Percentiles rank a stretch among this genome's conserved stretches.
These are phyloP conservation scores for Domatiomyces catenatus DNA, from an alignment of 2,329 filamentous ascomycete genomes.

Conservation along the genomic window DNA sequence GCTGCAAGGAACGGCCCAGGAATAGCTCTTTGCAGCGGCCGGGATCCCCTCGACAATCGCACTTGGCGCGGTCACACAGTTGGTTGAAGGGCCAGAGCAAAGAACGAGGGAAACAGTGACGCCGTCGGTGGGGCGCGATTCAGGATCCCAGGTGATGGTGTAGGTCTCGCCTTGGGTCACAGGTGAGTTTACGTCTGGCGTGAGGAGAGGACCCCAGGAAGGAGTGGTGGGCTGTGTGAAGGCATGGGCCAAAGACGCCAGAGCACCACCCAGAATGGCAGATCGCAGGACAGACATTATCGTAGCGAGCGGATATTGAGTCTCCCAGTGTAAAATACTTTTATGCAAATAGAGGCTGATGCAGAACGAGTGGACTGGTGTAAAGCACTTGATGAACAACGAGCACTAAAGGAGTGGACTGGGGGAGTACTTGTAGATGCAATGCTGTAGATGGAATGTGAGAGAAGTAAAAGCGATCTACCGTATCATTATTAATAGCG, in stretches of 20 bases:
- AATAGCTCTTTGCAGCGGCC: slow-evolving; percentile 10
- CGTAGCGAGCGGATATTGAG: background rate
- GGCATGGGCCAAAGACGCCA: slow-evolving; percentile 54
- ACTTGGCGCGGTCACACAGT: slow-evolving; percentile 10
- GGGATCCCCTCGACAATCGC: slow-evolving; percentile 15
- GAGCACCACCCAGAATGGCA: slow-evolving; percentile 46
- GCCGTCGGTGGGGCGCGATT: slow-evolving; percentile 7
- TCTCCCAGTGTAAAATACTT: background rate
- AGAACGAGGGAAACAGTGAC: slow-evolving; percentile 16
- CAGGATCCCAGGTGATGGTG: slow-evolving; percentile 15
- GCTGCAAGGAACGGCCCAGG: slow-evolving; percentile 15
- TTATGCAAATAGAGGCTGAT: background rate
- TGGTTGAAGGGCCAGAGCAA: slow-evolving; percentile 14
- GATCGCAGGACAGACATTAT: slow-evolving; percentile 16
- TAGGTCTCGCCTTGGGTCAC: slow-evolving; percentile 15
- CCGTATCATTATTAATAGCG: background rate
- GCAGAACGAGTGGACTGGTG: background rate
- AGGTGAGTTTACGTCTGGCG: slow-evolving; percentile 10
- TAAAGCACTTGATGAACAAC: too few relatives aligned
- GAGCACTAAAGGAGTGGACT: background rate
- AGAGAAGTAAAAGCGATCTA: background rate
- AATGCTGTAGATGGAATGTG: background rate
- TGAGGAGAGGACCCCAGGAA: slow-evolving; percentile 15
- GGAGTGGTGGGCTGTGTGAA: slow-evolving; percentile 10
- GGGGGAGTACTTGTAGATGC: background rate